A percentile compares a stretch with the other conserved stretches of the same genome.
Conservation (phyloP, 805 yeast species). For the Myxozyma neglecta region DNA sequence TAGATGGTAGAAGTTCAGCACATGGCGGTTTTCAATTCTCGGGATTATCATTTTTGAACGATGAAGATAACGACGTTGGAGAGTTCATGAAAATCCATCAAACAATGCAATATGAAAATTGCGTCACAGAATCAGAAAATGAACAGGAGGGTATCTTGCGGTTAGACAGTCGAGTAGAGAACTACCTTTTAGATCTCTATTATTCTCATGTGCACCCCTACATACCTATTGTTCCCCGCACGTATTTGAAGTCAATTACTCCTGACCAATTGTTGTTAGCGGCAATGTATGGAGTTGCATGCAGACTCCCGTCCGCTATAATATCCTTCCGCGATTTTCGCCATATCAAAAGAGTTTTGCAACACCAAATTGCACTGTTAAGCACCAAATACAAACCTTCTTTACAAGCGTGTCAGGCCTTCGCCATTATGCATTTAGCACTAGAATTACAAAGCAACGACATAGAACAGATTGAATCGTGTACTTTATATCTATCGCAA, state of each 20-base stretch:
- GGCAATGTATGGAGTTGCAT: conserved; percentile 25
- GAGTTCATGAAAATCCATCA: conserved; percentile 10
- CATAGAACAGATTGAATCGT: conserved; percentile 11
- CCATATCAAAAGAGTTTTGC: conserved; percentile 15
- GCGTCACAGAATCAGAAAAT: conserved; percentile 8
- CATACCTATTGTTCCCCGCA: conserved; percentile 21
- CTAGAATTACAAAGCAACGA: conserved; percentile 12
- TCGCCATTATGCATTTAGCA: conserved; percentile 15
- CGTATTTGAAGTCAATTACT: conserved; percentile 7
- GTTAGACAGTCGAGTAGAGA: conserved; percentile 15
- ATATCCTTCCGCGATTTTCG: conserved; percentile 18
- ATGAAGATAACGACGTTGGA: conserved; percentile 11
- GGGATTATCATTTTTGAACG: conserved; percentile 9
- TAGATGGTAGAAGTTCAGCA: conserved; percentile 23
- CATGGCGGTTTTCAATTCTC: conserved; percentile 22
- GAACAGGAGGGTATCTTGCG: conserved; percentile 12
- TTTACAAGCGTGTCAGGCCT: conserved; percentile 18
- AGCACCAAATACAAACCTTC: conserved; percentile 10
- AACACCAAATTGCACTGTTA: conserved; percentile 1
- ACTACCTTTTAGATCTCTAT: conserved; percentile 11
- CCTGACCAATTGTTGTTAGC: conserved; percentile 13
- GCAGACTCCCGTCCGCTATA: conserved; percentile 19
- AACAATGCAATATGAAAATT: conserved; percentile 13
- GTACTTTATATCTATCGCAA: conserved; percentile 13
- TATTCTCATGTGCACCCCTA: conserved; percentile 20